phyloP scores from a whole-genome alignment of 2,329 filamentous ascomycete species.

The Fusarium sp. region DNA sequence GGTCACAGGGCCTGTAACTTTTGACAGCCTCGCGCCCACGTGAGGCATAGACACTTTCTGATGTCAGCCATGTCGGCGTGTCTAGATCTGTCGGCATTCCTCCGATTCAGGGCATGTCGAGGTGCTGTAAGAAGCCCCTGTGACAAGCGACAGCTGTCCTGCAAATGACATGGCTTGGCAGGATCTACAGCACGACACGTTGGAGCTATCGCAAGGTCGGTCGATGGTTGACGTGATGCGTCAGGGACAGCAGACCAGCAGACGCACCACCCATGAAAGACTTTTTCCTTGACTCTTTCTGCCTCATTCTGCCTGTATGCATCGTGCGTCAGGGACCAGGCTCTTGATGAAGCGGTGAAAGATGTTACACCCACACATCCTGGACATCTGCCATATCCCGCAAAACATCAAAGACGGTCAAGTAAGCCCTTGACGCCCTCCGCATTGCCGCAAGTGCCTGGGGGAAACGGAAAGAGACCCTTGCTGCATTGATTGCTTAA shows the following conservation, averaged over 20 bases:
- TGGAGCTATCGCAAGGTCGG: not conserved
- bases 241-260: not conserved
- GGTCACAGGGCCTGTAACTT: conserved; percentile 32
- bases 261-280: conserved; percentile 5
- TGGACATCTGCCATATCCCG: not conserved
- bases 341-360: conserved; percentile 34
- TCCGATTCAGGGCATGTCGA: conserved; percentile 30
- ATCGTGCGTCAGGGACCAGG: conserved; percentile 13
- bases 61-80: conserved; percentile 35
- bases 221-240: not conserved
- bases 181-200: conserved; percentile 13
- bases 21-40: conserved; percentile 25
- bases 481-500: conserved; percentile 24
- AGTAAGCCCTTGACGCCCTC: conserved; percentile 14
- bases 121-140: conserved; percentile 11
- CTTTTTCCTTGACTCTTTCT: not conserved
- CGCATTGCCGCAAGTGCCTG: conserved; percentile 20
- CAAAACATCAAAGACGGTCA: conserved; percentile 39
- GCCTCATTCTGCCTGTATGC: not conserved
- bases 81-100: conserved; percentile 42
- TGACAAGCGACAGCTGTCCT: not conserved
- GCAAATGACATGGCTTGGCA: conserved; percentile 29
- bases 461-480: conserved; percentile 20
- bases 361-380: conserved; percentile 1
- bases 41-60: conserved; percentile 25